Evolutionary conservation across 306 rosid genomes (phyloP).

Genomic region (Urtica urens): DNA sequence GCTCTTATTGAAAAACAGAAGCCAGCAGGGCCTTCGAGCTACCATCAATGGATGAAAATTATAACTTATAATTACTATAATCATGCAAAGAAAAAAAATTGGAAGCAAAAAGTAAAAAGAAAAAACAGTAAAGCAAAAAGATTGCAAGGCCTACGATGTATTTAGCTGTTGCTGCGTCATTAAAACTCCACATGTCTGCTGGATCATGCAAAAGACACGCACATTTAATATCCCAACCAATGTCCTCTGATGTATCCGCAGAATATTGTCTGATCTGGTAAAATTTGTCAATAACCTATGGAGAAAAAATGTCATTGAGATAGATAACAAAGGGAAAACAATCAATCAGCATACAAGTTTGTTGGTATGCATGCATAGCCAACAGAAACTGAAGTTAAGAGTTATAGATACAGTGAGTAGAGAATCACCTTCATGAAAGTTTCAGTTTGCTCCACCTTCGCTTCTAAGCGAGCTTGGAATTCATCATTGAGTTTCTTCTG

Average conservation of each 20-base stretch:
- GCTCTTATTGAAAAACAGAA: background rate
- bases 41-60: too few relatives aligned
- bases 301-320: slow-evolving; percentile 19
- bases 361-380: background rate
- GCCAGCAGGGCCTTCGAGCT: background rate
- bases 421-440: slow-evolving; percentile 51
- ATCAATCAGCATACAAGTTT: background rate
- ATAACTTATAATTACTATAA: background rate
- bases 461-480: slow-evolving; percentile 42
- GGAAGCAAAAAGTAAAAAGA: background rate
- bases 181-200: slow-evolving; percentile 62
- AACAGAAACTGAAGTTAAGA: background rate
- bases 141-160: slow-evolving; percentile 61
- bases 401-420: background rate
- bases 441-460: slow-evolving; percentile 43
- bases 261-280: slow-evolving; percentile 61
- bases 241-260: slow-evolving; percentile 29
- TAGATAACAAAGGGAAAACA: background rate
- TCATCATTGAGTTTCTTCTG: slow-evolving; percentile 43
- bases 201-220: slow-evolving; percentile 69
- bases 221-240: slow-evolving; percentile 69
- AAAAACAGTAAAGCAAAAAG: background rate
- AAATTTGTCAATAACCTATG: slow-evolving; percentile 67
- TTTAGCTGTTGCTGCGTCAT: slow-evolving; percentile 64
- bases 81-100: background rate